Conservation (phyloP, 1,284 basidiomycete species). For the Wallemia ichthyophaga region DNA sequence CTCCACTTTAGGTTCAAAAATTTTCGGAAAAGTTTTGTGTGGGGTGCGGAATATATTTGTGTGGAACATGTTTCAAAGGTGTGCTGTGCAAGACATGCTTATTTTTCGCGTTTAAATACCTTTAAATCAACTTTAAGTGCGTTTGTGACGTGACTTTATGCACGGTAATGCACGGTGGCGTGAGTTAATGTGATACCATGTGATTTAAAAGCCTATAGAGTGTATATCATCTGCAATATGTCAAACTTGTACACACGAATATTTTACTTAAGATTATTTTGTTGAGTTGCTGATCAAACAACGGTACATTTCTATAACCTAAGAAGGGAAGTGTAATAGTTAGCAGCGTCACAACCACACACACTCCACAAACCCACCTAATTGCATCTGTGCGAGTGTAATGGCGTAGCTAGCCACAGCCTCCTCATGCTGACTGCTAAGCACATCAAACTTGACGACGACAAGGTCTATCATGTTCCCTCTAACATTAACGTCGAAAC, state of each 20-base stretch:
- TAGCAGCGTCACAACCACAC: constrained; percentile 33
- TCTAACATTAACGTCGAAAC: constrained; percentile 37
- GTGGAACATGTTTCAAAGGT: too few species aligned
- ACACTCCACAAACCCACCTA: constrained; percentile 40
- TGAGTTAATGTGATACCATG: too few species aligned
- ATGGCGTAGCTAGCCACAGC: not conserved
- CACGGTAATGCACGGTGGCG: too few species aligned
- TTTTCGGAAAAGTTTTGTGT: too few species aligned
- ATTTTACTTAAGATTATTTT: constrained; percentile 33
- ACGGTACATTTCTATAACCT: constrained; percentile 63
- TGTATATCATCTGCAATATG: not conserved
- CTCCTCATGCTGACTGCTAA: constrained; percentile 25
- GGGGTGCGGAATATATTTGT: too few species aligned
- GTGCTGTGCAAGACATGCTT: too few species aligned
- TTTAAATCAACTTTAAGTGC: too few species aligned
- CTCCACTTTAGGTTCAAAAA: too few species aligned
- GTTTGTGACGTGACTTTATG: too few species aligned
- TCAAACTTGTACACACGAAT: not conserved
- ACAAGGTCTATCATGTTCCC: constrained; percentile 49
- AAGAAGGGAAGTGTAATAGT: constrained; percentile 12
- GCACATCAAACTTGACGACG: constrained; percentile 46
- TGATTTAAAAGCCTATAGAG: too few species aligned
- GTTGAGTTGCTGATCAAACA: constrained; percentile 49
- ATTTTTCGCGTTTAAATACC: too few species aligned
- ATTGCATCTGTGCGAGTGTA: constrained; percentile 7